Conservation (phyloP, 768 basidiomycete species). For the Mycena pura region DNA sequence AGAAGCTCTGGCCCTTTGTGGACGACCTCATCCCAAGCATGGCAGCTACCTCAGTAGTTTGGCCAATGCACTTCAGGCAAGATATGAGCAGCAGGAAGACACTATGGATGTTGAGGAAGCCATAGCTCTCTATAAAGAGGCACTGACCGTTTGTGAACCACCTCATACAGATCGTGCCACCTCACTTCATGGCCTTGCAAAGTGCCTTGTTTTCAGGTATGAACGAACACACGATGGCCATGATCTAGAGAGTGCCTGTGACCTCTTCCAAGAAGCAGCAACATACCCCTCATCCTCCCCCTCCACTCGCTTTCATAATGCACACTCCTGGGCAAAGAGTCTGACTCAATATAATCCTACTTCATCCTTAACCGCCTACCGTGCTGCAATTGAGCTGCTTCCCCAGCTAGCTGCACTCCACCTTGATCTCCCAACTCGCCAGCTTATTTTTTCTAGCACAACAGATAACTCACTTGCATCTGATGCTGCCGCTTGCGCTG, state of each 20-base stretch:
- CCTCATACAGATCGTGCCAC: constrained; percentile 22
- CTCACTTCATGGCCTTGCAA: constrained; percentile 1
- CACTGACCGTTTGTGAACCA: constrained; percentile 30
- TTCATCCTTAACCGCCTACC: background rate
- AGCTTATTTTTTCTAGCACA: background rate
- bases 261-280: background rate
- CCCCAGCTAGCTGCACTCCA: constrained; percentile 1
- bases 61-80: constrained; percentile 22
- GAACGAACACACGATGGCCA: background rate
- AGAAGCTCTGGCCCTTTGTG: constrained; percentile 13
- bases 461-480: background rate
- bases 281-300: background rate
- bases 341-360: background rate
- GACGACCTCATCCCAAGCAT: constrained; percentile 18
- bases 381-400: constrained; percentile 4
- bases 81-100: constrained; percentile 34
- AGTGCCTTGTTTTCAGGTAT: background rate
- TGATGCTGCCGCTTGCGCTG: background rate
- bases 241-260: background rate
- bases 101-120: constrained; percentile 34
- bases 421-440: constrained; percentile 1
- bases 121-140: constrained; percentile 28
- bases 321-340: background rate
- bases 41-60: constrained; percentile 19
- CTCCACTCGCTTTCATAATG: background rate